A percentile compares a stretch with the other conserved stretches of the same genome.
Conservation (phyloP, 305 asterid genomes). For the Striga hermonthica region DNA sequence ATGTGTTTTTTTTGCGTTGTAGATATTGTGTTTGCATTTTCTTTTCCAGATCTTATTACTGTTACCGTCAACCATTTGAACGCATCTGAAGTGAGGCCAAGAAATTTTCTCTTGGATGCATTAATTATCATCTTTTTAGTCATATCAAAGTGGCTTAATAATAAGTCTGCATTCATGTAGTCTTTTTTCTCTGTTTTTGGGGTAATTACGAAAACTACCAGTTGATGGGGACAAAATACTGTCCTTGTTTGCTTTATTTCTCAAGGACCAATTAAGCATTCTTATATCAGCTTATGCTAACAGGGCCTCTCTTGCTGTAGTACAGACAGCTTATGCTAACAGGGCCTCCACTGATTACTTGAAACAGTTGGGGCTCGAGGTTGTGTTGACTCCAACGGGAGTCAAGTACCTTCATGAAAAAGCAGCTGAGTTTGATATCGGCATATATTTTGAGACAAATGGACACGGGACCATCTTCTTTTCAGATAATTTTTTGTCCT, state of each 20-base stretch:
- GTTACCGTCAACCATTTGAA: too few species aligned
- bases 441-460: constrained; percentile 92
- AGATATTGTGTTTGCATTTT: background rate
- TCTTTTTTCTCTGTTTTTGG: too few species aligned
- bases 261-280: constrained; percentile 65
- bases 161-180: too few species aligned
- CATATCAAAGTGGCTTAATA: too few species aligned
- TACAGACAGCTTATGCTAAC: constrained; percentile 95
- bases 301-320: constrained; percentile 60
- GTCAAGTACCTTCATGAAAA: constrained; percentile 85
- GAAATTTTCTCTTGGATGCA: too few species aligned
- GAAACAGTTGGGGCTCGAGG: constrained; percentile 67
- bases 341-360: constrained; percentile 92
- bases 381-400: constrained; percentile 82
- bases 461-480: constrained; percentile 95
- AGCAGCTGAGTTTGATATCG: constrained; percentile 85
- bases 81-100: too few species aligned
- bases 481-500: constrained; percentile 51
- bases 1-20: background rate
- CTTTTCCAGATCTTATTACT: too few species aligned
- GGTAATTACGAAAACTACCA: too few species aligned
- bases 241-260: constrained; percentile 78
- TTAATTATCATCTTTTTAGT: too few species aligned
- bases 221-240: constrained; percentile 92
- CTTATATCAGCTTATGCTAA: constrained; percentile 46